phyloP scores from a whole-genome alignment of 2,329 filamentous ascomycete genomes.

The Decorospora gaudefroyi region DNA sequence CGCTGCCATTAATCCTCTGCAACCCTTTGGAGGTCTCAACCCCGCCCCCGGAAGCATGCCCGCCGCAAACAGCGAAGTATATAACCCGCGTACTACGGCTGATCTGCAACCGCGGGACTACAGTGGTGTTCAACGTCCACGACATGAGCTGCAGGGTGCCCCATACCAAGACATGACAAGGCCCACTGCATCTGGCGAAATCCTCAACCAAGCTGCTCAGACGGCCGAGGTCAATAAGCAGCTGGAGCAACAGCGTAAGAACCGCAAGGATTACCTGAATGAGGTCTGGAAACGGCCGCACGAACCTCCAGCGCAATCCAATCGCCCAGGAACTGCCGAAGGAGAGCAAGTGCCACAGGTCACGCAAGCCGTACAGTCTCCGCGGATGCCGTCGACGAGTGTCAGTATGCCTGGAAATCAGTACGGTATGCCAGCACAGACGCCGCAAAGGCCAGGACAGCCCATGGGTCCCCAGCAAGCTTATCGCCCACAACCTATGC shows the following conservation, averaged over 20 bases:
- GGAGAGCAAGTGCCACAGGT: slow-evolving; percentile 48
- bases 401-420: slow-evolving; percentile 60
- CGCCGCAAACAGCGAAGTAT: slow-evolving; percentile 64
- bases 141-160: slow-evolving; percentile 86
- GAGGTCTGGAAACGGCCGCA: slow-evolving; percentile 82
- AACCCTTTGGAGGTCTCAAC: slow-evolving; percentile 61
- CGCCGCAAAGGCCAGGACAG: slow-evolving; percentile 61
- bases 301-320: slow-evolving; percentile 68
- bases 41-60: slow-evolving; percentile 72
- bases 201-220: slow-evolving; percentile 83
- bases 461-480: slow-evolving; percentile 66
- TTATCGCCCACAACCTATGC: slow-evolving; percentile 72
- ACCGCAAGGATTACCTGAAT: slow-evolving; percentile 78
- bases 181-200: slow-evolving; percentile 73
- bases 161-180: slow-evolving; percentile 83
- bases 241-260: slow-evolving; percentile 77
- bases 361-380: slow-evolving; percentile 54
- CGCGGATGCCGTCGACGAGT: slow-evolving; percentile 62
- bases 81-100: slow-evolving; percentile 77
- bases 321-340: slow-evolving; percentile 47
- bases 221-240: slow-evolving; percentile 89
- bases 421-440: slow-evolving; percentile 62
- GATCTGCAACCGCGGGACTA: slow-evolving; percentile 79
- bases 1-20: slow-evolving; percentile 37
- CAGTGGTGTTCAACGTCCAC: slow-evolving; percentile 77